Conservation (phyloP, 169 alveolate genomes). For the Eimeria maxima region DNA sequence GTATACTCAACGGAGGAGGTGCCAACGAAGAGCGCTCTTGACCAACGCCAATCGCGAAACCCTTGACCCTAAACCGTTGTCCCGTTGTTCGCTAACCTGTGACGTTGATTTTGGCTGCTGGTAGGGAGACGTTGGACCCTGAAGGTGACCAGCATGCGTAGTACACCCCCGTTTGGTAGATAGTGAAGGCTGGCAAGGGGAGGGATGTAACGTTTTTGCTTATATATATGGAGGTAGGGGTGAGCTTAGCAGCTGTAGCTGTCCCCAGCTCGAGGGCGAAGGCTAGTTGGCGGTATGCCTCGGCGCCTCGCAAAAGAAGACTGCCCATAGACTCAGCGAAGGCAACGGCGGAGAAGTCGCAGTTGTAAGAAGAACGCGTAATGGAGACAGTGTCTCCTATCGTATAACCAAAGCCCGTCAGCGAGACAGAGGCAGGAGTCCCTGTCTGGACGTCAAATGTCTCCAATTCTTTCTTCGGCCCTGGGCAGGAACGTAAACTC, state of each 20-base stretch:
- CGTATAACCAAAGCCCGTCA: not conserved
- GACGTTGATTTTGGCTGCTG: not conserved
- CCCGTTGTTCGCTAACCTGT: not conserved
- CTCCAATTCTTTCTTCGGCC: not conserved
- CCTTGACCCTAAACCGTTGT: not conserved
- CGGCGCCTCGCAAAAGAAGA: not conserved
- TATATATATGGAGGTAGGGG: not conserved
- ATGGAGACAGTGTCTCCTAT: not conserved
- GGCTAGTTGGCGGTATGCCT: not conserved
- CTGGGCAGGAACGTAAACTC: not conserved
- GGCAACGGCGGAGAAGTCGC: not conserved
- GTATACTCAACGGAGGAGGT: not conserved
- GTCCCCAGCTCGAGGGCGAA: not conserved
- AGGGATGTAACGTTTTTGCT: not conserved
- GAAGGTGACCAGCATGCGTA: not conserved
- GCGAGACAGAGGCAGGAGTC: not conserved
- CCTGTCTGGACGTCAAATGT: not conserved
- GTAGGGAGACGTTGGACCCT: not conserved
- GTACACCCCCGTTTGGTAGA: not conserved
- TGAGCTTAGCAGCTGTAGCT: not conserved
- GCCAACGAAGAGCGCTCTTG: too few species aligned
- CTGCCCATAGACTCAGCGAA: conserved; percentile 7
- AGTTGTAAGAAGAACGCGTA: not conserved
- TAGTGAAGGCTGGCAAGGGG: not conserved
- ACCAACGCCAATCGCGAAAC: not conserved